These are phyloP conservation scores for Penicillium turbatum DNA, from an alignment of 495 filamentous ascomycete genomes.

Conservation along the genomic window DNA sequence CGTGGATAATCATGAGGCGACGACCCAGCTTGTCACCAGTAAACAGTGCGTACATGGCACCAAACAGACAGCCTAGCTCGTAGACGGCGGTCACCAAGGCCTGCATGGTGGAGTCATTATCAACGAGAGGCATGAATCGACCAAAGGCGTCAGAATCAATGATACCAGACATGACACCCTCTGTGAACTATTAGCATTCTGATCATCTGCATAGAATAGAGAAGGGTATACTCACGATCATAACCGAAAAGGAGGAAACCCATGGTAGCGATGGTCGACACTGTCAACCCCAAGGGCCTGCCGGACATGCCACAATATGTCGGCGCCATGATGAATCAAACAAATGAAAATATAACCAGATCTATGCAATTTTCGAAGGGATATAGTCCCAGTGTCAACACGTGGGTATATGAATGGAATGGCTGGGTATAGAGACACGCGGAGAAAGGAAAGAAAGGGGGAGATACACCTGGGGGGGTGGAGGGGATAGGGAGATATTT, in stretches of 20 bases:
- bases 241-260: constrained; percentile 71
- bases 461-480: constrained; percentile 9
- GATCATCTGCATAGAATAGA: not conserved
- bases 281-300: constrained; percentile 55
- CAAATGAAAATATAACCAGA: constrained; percentile 1
- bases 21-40: constrained; percentile 67
- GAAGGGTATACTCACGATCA: constrained; percentile 40
- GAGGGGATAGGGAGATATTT: constrained; percentile 23
- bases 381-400: constrained; percentile 4
- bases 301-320: constrained; percentile 61
- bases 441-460: constrained; percentile 11
- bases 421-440: constrained; percentile 10
- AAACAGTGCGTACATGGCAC: constrained; percentile 66
- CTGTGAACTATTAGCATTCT: constrained; percentile 17
- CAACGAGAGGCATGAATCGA: constrained; percentile 62
- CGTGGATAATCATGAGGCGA: constrained; percentile 54
- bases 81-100: constrained; percentile 81
- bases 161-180: constrained; percentile 77
- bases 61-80: constrained; percentile 70
- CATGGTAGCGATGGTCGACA: constrained; percentile 66
- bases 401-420: constrained; percentile 8
- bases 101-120: constrained; percentile 65
- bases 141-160: constrained; percentile 71
- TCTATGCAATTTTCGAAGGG: not conserved
- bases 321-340: constrained; percentile 29